A percentile compares a stretch with the other conserved stretches of the same genome.
phyloP scores from a whole-genome alignment of 2,329 filamentous ascomycete species.

The Thelonectria olida region DNA sequence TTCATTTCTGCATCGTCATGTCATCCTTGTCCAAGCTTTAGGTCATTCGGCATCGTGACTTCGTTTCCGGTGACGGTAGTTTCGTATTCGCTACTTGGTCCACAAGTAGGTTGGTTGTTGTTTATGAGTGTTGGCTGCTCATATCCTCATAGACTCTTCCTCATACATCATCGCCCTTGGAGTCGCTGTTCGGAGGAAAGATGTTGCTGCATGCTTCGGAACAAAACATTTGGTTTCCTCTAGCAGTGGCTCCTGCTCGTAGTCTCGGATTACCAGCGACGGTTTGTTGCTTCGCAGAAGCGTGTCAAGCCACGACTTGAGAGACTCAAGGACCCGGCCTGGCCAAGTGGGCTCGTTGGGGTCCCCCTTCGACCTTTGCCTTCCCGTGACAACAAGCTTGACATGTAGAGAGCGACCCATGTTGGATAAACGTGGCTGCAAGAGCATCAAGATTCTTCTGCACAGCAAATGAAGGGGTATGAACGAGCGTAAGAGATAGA shows the following conservation, averaged over 20 bases:
- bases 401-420: conserved; percentile 29
- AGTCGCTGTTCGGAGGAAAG: conserved; percentile 54
- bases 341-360: conserved; percentile 15
- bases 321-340: conserved; percentile 21
- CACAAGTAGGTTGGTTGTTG: not conserved
- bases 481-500: conserved; percentile 1
- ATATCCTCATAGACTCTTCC: conserved; percentile 24
- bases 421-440: not conserved
- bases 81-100: not conserved
- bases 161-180: conserved; percentile 47
- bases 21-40: not conserved
- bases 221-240: conserved; percentile 23
- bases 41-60: not conserved
- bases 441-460: not conserved
- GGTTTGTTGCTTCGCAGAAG: not conserved
- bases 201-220: conserved; percentile 53
- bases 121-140: not conserved
- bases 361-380: not conserved
- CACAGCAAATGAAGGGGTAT: not conserved
- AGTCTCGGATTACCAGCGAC: conserved; percentile 6
- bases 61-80: not conserved
- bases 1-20: not conserved
- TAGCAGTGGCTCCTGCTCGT: conserved; percentile 37
- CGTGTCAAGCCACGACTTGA: conserved; percentile 22
- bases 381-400: conserved; percentile 24